phyloP scores from a whole-genome alignment of 441 rosid species.

The Pelargonium australe region DNA sequence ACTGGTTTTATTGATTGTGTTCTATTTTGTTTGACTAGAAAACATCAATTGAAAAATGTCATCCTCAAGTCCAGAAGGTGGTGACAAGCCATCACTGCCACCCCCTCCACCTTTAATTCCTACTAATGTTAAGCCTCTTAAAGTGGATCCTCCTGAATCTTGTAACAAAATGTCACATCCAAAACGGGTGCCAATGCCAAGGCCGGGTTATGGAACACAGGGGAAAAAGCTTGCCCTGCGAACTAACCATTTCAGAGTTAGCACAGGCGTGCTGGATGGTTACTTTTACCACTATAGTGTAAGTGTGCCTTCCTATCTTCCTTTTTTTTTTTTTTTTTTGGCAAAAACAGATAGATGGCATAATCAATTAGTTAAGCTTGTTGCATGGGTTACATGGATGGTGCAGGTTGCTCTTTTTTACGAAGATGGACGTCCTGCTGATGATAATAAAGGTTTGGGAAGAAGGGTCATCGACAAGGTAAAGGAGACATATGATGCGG shows the following conservation, averaged over 20 bases:
- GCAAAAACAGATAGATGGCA: neutral
- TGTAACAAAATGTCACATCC: slow-evolving; percentile 19
- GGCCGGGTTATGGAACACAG: slow-evolving; percentile 35
- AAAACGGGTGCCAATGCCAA: slow-evolving; percentile 39
- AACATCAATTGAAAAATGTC: neutral
- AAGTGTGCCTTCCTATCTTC: slow-evolving; percentile 12
- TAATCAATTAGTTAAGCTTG: neutral
- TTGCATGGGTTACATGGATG: neutral
- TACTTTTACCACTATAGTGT: slow-evolving; percentile 52
- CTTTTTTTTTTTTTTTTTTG: neutral
- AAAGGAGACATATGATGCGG: slow-evolving; percentile 39
- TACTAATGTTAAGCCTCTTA: slow-evolving; percentile 26
- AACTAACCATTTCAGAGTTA: slow-evolving; percentile 52
- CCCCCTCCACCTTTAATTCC: slow-evolving; percentile 44
- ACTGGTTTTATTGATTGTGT: neutral
- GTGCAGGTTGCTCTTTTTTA: slow-evolving; percentile 41
- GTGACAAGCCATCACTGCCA: slow-evolving; percentile 6
- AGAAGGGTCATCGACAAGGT: slow-evolving; percentile 44
- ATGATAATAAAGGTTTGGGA: slow-evolving; percentile 43
- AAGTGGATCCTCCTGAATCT: slow-evolving; percentile 21
- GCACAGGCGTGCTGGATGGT: slow-evolving; percentile 27
- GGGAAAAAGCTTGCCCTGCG: slow-evolving; percentile 37
- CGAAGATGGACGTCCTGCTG: slow-evolving; percentile 54
- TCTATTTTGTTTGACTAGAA: neutral
- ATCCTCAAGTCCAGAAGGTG: neutral